Conservation (phyloP, 148 eudicot genomes). For the Mesembryanthemum crystallinum region DNA sequence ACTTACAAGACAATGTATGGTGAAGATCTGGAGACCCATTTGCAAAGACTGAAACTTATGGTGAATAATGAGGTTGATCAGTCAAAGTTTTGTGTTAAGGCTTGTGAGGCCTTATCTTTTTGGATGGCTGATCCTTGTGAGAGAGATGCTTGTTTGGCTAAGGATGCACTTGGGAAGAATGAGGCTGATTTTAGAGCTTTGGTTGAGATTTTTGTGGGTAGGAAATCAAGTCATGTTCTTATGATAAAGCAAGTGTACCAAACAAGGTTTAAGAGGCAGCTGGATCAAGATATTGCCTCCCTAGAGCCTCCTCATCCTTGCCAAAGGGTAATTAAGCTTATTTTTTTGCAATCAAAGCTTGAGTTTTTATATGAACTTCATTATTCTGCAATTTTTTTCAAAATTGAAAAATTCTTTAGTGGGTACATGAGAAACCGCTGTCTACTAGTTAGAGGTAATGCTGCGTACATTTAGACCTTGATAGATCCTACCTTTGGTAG, state of each 20-base stretch:
- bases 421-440: too few relatives aligned
- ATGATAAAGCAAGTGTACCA: conserved; percentile 65
- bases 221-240: conserved; percentile 69
- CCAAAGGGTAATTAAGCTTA: conserved; percentile 49
- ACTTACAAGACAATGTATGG: conserved; percentile 53
- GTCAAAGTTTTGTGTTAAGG: conserved; percentile 16
- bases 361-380: background rate
- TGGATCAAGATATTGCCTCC: conserved; percentile 56
- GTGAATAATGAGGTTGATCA: conserved; percentile 19
- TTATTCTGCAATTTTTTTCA: too few relatives aligned
- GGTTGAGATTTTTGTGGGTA: conserved; percentile 59
- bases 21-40: conserved; percentile 38
- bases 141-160: conserved; percentile 57
- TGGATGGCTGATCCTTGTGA: conserved; percentile 55
- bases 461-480: too few relatives aligned
- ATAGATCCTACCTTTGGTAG: too few relatives aligned
- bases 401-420: too few relatives aligned
- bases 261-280: conserved; percentile 40
- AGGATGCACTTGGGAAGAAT: conserved; percentile 51
- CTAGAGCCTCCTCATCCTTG: conserved; percentile 76
- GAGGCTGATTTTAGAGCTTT: conserved; percentile 46
- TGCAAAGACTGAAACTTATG: conserved; percentile 24
- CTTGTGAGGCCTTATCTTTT: conserved; percentile 37
- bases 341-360: background rate
- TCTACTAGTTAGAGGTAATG: too few relatives aligned